A percentile compares a stretch with the other conserved stretches of the same genome.
Conservation (phyloP, 2,329 filamentous ascomycete species). For the Diaporthe vexans region DNA sequence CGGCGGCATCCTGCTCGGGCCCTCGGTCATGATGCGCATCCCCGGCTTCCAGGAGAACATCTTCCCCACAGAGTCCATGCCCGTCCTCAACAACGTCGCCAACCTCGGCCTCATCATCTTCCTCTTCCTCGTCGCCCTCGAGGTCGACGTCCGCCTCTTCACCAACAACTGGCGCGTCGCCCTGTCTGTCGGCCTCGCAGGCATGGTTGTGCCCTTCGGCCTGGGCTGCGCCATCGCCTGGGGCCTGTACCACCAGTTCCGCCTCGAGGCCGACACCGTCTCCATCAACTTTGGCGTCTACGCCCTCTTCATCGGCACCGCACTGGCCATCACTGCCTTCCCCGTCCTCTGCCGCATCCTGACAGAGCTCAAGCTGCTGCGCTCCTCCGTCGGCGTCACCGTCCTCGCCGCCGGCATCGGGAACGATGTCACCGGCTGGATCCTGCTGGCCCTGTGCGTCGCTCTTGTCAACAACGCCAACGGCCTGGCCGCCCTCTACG, state of each 20-base stretch:
- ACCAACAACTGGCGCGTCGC: conserved; percentile 86
- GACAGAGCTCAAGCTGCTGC: conserved; percentile 88
- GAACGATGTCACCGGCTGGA: conserved; percentile 93
- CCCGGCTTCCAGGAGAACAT: conserved; percentile 83
- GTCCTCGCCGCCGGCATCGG: conserved; percentile 91
- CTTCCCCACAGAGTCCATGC: conserved; percentile 82
- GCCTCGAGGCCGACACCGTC: conserved; percentile 55
- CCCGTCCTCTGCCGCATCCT: conserved; percentile 95
- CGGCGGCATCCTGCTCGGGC: conserved; percentile 84
- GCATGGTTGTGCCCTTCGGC: conserved; percentile 87
- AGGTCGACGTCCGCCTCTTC: conserved; percentile 86
- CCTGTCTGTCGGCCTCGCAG: conserved; percentile 80
- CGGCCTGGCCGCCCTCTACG: conserved; percentile 87
- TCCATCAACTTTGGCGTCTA: conserved; percentile 68
- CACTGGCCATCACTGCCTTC: conserved; percentile 91
- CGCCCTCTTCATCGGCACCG: conserved; percentile 86
- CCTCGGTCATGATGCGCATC: conserved; percentile 89
- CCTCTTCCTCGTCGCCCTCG: conserved; percentile 88
- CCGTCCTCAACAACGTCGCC: conserved; percentile 81
- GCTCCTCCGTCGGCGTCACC: conserved; percentile 87
- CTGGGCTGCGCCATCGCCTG: conserved; percentile 85
- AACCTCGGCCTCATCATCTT: conserved; percentile 89
- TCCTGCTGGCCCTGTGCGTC: conserved; percentile 92
- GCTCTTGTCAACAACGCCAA: conserved; percentile 90
- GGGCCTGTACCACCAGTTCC: conserved; percentile 84